Evolutionary conservation across 2,329 filamentous ascomycete genomes (phyloP), one percentile per base, ranked within the genome.

Genomic region (Fonsecaea monophora): DNA sequence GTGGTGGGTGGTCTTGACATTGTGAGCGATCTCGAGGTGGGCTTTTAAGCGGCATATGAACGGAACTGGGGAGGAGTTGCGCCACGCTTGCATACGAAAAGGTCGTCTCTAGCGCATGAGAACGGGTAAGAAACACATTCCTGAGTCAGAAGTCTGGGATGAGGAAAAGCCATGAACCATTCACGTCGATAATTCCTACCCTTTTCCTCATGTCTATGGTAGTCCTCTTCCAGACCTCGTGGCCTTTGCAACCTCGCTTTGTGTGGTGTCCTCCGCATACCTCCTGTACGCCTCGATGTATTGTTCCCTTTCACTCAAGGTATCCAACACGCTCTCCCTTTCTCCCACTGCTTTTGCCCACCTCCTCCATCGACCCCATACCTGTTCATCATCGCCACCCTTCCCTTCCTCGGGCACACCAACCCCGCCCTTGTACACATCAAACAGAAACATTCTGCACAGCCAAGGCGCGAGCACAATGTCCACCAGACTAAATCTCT

Each of bases 401-500:
- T 82, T 55, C 0, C 83, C 83, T 38, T 81, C 74, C 59, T 69
- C 78, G 1, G 83, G 84, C 48, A 87, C 79, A 0, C 82, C 81
- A n/a, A 83, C 68, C 0, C 84, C 85, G 1, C 81, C 82, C 0
- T 94, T 94, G 75, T 90, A 94, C 69, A 92, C 84, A 72, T 94
- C 90, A 71, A 94, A 89, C 5, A 92, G 79, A 81, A 90, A 94
- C 21, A 92, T 75, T 13, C 91, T 82, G 72, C 88, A 85, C 0
- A 88, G 87, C 90, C 90, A 94, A 0, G 91, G 91, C 42, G 88
- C 90, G 2, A 93, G 79, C 68, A 87, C 85, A 30, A 92, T 81
- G 76, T 94, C 91, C 13, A 92, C 86, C 21, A 93, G 78, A 62
- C 84, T 84, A n/a, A 92, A 84, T 45, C 83, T 79, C 0, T 80